A percentile compares a stretch with the other conserved stretches of the same genome.
Conservation (phyloP, 257 asterid species). For the Capsicum pubescens region DNA sequence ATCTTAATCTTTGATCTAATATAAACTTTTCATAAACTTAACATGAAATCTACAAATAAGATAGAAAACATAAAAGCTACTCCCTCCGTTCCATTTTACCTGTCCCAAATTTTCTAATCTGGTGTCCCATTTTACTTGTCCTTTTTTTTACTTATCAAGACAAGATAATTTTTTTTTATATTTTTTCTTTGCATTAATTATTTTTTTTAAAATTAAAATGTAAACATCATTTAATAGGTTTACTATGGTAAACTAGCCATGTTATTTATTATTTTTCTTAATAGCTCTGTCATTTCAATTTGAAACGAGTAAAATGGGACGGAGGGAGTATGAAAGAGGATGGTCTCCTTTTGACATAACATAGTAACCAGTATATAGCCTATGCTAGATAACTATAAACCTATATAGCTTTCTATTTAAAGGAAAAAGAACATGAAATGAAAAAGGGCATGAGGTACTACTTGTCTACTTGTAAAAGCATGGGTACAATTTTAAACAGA, state of each 20-base stretch:
- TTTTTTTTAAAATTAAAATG: too few relatives aligned
- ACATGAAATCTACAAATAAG: not conserved
- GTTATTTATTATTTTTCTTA: too few relatives aligned
- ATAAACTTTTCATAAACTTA: not conserved
- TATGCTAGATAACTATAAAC: not conserved
- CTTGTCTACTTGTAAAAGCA: not conserved
- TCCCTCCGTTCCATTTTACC: too few relatives aligned
- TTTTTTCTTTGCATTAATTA: too few relatives aligned
- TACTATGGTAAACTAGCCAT: too few relatives aligned
- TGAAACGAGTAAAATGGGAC: too few relatives aligned
- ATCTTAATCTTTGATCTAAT: not conserved
- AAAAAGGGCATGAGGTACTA: constrained; percentile 16
- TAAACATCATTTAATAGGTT: too few relatives aligned
- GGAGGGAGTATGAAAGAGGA: not conserved
- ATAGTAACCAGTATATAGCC: not conserved
- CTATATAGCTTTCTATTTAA: constrained; percentile 24
- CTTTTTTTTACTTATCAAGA: too few relatives aligned
- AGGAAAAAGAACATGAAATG: constrained; percentile 21
- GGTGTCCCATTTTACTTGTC: too few relatives aligned
- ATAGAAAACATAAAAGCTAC: not conserved
- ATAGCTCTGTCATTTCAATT: too few relatives aligned
- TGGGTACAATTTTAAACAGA: constrained; percentile 16
- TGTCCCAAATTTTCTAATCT: too few relatives aligned
- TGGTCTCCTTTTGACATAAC: not conserved
- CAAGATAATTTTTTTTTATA: too few relatives aligned